Base-by-base conservation (phyloP, 2,329 filamentous ascomycete genomes). In the Grosmannia clavigera region DNA sequence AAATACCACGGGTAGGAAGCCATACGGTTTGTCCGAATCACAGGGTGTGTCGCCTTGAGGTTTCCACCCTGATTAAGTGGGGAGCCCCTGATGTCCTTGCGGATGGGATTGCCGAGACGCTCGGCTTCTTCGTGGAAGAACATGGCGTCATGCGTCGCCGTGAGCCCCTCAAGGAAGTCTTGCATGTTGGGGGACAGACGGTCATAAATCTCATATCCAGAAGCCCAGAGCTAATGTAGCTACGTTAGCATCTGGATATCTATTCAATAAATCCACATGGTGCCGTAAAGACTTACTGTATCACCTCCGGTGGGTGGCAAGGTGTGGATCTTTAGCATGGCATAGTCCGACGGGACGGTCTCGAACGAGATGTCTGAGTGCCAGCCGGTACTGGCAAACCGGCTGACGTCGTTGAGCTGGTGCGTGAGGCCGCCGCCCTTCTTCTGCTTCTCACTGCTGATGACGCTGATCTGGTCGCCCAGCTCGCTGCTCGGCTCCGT, bases 391-490 rank as follows among this genome's bases (percentile, higher is more conserved):
- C 57, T 57, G n/a, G 59, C 50, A 40, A 55, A 51, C 27, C 76
- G 73, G 65, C 74, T 76, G 53, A 77, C 76, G 64, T 78, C 77
- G 64, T 74, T 79, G 61, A 78, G 70, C 64, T 77, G 73, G 66
- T 80, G 75, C 35, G 78, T 79, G 61, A 80, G 67, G 64, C 76
- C 76, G 65, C 78, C 76, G 33, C 77, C 75, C 68, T 80, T 72
- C 65, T 77, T 77, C 55, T 70, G 69, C 61, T 77, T 74, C 22
- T 76, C 68, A 0, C 79, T 82, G 60, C 75, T 79, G 66, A 86
- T 85, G n/a, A 78, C 79, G 68, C 78, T 82, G 65, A 85, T 81
- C 63, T 84, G 73, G 4, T 73, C 72, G 3, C 79, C 80, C 3
- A 81, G 71, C 65, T 81, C 78, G n/a, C 75, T 72, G 11, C 73